Conservation (phyloP, 306 rosid genomes). For the Dryas octopetala region DNA sequence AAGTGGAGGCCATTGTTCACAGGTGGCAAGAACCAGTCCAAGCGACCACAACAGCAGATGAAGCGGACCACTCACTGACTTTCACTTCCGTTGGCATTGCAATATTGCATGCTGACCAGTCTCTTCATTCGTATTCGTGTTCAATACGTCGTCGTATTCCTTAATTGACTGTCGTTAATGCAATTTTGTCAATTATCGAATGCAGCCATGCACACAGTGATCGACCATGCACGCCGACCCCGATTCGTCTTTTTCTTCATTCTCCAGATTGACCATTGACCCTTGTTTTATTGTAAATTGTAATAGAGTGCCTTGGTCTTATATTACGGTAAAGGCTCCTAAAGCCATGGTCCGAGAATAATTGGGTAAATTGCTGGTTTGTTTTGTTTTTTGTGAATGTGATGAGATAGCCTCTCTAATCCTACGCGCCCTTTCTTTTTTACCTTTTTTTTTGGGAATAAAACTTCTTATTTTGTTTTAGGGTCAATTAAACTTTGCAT, state of each 20-base stretch:
- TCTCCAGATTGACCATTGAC: not conserved
- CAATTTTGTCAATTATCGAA: constrained; percentile 26
- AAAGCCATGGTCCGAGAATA: too few species aligned
- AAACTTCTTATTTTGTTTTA: not conserved
- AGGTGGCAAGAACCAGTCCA: not conserved
- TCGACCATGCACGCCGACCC: constrained; percentile 28
- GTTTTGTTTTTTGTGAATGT: not conserved
- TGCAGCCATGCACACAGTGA: constrained; percentile 7
- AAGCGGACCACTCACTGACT: not conserved
- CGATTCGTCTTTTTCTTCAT: not conserved
- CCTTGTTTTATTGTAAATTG: too few species aligned
- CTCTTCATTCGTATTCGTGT: not conserved
- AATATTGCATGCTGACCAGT: not conserved
- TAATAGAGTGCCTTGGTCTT: too few species aligned
- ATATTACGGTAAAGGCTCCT: too few species aligned
- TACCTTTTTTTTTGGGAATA: not conserved
- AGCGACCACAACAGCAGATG: not conserved
- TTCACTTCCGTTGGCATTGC: not conserved
- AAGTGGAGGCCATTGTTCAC: not conserved
- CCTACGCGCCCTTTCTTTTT: constrained; percentile 4
- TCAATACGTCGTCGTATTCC: not conserved
- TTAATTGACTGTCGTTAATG: not conserved
- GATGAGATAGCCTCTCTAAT: not conserved
- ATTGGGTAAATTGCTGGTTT: not conserved
- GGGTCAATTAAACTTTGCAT: too few species aligned